These are phyloP conservation scores for Herpetospermum pedunculosum DNA, from an alignment of 306 rosid species.

Conservation along the genomic window DNA sequence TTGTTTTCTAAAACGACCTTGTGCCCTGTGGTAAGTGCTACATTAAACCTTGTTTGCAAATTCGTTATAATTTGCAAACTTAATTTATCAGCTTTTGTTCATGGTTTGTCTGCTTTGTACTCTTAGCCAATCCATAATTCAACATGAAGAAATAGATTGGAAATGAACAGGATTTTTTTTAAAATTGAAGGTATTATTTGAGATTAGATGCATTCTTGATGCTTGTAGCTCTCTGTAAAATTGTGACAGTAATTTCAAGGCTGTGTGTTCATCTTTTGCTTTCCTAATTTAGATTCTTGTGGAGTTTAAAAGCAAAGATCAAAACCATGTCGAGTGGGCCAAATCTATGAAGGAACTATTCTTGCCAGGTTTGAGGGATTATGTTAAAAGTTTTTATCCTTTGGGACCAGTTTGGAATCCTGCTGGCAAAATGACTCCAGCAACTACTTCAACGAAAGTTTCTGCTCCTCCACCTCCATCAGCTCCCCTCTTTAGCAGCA, in stretches of 20 bases:
- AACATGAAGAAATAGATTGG: neutral
- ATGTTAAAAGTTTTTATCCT: conserved; percentile 66
- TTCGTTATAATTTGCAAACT: neutral
- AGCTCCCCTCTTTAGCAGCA: conserved; percentile 61
- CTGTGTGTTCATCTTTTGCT: neutral
- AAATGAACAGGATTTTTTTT: neutral
- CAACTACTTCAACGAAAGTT: conserved; percentile 51
- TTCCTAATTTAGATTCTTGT: conserved; percentile 64
- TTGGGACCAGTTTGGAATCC: conserved; percentile 88
- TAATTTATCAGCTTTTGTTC: neutral
- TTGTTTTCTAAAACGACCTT: neutral
- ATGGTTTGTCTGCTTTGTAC: neutral
- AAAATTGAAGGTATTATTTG: neutral
- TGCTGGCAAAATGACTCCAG: conserved; percentile 44
- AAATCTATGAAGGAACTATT: conserved; percentile 88
- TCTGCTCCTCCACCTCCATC: conserved; percentile 75
- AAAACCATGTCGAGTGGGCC: conserved; percentile 91
- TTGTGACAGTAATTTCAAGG: neutral
- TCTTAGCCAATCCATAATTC: neutral
- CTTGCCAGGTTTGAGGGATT: conserved; percentile 85
- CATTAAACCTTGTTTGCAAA: neutral
- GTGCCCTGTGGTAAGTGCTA: neutral
- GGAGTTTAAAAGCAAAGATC: conserved; percentile 77
- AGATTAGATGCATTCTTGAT: neutral
- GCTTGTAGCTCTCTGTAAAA: neutral